Percentiles rank a stretch among this genome's conserved stretches.
Evolutionary conservation across 805 yeast species (phyloP).

Genomic region (Naumovozyma dairenensis): DNA sequence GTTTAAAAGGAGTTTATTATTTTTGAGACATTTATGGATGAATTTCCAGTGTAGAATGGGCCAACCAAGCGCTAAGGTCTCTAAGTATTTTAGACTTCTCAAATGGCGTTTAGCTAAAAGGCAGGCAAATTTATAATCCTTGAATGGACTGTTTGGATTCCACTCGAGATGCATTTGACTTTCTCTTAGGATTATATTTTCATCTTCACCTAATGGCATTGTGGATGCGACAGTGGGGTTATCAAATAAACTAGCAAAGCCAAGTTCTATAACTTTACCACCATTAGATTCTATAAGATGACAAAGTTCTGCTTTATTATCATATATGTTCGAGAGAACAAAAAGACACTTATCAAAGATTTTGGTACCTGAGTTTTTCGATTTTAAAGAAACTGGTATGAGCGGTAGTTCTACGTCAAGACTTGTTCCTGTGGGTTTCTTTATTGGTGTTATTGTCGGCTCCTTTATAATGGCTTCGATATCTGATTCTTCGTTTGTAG

Average conservation of each 20-base stretch:
- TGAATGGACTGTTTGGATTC: slow-evolving; percentile 7
- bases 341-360: slow-evolving; percentile 32
- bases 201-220: slow-evolving; percentile 4
- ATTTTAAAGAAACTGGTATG: background rate
- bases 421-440: background rate
- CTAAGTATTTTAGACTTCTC: slow-evolving; percentile 68
- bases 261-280: slow-evolving; percentile 31
- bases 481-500: background rate
- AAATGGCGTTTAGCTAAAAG: slow-evolving; percentile 47
- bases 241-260: slow-evolving; percentile 26
- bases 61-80: slow-evolving; percentile 75
- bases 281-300: slow-evolving; percentile 35
- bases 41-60: slow-evolving; percentile 60
- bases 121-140: slow-evolving; percentile 46
- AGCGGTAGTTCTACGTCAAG: background rate
- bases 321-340: slow-evolving; percentile 29
- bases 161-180: slow-evolving; percentile 8
- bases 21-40: slow-evolving; percentile 39
- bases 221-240: background rate
- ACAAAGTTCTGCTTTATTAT: slow-evolving; percentile 27
- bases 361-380: background rate
- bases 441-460: background rate
- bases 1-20: slow-evolving; percentile 5
- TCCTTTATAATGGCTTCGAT: background rate
- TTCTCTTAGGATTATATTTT: background rate